These are phyloP conservation scores for Russula abietina DNA, from an alignment of 768 basidiomycete genomes.

Conservation along the genomic window DNA sequence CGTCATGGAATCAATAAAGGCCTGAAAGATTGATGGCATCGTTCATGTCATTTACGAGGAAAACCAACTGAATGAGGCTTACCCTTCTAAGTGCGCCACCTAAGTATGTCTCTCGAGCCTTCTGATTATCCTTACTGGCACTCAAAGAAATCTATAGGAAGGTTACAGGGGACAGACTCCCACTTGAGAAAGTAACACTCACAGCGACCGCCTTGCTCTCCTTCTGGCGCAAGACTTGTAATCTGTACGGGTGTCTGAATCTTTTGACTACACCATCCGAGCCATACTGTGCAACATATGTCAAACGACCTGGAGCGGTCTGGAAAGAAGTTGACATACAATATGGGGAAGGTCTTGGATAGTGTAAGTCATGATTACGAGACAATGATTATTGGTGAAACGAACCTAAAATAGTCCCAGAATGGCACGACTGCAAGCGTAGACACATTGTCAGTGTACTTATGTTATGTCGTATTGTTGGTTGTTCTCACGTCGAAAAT, in stretches of 20 bases:
- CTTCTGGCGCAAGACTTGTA: background rate
- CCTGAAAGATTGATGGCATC: background rate
- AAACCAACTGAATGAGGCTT: background rate
- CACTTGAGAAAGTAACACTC: background rate
- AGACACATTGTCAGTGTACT: background rate
- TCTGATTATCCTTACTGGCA: background rate
- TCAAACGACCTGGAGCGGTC: background rate
- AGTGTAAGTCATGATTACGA: background rate
- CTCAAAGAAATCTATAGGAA: slow-evolving; percentile 5
- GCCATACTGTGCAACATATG: background rate
- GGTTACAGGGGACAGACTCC: background rate
- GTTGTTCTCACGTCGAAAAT: slow-evolving; percentile 4
- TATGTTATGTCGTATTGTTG: background rate
- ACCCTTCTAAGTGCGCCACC: slow-evolving; percentile 6
- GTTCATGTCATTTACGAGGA: background rate
- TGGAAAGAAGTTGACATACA: background rate
- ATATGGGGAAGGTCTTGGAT: background rate
- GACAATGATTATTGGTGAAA: background rate
- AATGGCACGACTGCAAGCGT: background rate
- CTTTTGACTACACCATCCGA: background rate
- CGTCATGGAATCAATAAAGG: background rate
- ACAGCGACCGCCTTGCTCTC: background rate
- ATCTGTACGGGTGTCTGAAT: background rate
- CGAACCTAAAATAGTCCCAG: slow-evolving; percentile 4
- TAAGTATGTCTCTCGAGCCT: background rate